Evolutionary conservation across 306 rosid genomes (phyloP), one percentile per base, ranked within the genome.

Genomic region (Gastrolobium villosum): DNA sequence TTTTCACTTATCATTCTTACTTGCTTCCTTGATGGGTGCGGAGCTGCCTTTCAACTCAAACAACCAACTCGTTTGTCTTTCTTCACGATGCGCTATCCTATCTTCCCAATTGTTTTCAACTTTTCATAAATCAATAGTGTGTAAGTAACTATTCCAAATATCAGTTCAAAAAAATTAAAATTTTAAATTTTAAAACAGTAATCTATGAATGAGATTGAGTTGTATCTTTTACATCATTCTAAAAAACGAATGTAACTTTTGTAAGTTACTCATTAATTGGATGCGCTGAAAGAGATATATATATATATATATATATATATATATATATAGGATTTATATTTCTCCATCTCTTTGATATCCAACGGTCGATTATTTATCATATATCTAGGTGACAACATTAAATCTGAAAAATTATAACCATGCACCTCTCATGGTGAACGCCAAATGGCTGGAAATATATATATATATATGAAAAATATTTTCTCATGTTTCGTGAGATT

Each of bases 11-110:
- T 76, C 60, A 37, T 40, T 26, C 59, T 36, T 56, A 10, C 55
- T 48, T 63, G 75, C 65, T 74, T 66, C 75, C 49, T 70, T 44
- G 66, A 68, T 78, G 72, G 71, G 53, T 56, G 76, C 37, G 32
- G 46, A 52, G 31, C 62, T 77, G 54, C 56, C 26, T 74, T 50
- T 75, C 80, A 75, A 74, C 56, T 74, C 57, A 71, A 46, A 34
- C 52, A 76, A 68, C 52, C 67, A 52, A 53, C 66, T 67, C 7
- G 2, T 65, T 65, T 77, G 36, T 67, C 69, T 55, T 77, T 32
- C n/a, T 66, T 31, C 10, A 7, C 37, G 3, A 10, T 3, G 28
- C 36, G 11, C 30, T 15, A 8, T 2, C 44, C 14, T 26, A 34
- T 49, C 39, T 55, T 55, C 65, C 26, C 41, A 30, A 56, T 30